Percentiles rank a stretch among this genome's conserved stretches.
These are phyloP conservation scores for Pestalotiopsis sp. DNA, from an alignment of 2,329 filamentous ascomycete genomes.

Conservation along the genomic window DNA sequence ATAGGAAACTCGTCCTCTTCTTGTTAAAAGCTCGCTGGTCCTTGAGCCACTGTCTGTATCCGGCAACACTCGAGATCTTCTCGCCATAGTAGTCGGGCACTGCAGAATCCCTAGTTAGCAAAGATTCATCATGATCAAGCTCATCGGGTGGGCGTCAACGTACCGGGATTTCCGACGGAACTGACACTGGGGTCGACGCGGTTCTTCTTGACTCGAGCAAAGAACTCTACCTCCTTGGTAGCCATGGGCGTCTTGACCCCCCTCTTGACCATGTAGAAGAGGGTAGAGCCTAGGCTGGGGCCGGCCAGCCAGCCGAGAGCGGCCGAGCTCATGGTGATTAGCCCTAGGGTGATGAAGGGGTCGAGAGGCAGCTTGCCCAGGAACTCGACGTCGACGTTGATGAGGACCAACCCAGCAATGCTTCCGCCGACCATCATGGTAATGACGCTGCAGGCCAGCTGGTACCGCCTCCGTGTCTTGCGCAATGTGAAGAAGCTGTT, in stretches of 20 bases:
- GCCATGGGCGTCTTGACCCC: slow-evolving; percentile 73
- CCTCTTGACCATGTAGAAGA: slow-evolving; percentile 78
- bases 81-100: slow-evolving; percentile 98
- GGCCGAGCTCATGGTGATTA: slow-evolving; percentile 76
- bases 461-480: slow-evolving; percentile 81
- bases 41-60: slow-evolving; percentile 94
- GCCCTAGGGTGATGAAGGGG: slow-evolving; percentile 80
- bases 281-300: slow-evolving; percentile 76
- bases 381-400: slow-evolving; percentile 72
- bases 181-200: slow-evolving; percentile 89
- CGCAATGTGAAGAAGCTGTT: slow-evolving; percentile 91
- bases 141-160: slow-evolving; percentile 20
- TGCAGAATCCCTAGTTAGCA: slow-evolving; percentile 21
- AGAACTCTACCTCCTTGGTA: slow-evolving; percentile 92
- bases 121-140: background rate
- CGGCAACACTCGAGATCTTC: slow-evolving; percentile 91
- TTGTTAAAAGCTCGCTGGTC: slow-evolving; percentile 97
- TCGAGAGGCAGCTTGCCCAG: slow-evolving; percentile 78
- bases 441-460: slow-evolving; percentile 74
- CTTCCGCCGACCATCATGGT: slow-evolving; percentile 65
- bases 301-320: slow-evolving; percentile 88
- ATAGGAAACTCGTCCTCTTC: slow-evolving; percentile 73
- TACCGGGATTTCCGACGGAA: slow-evolving; percentile 83
- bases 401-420: slow-evolving; percentile 66
- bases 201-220: slow-evolving; percentile 86